A percentile compares a stretch with the other conserved stretches of the same genome.
These are phyloP conservation scores for Dryadomyces quercus-mongolicae DNA, from an alignment of 2,329 filamentous ascomycete species.

Conservation along the genomic window DNA sequence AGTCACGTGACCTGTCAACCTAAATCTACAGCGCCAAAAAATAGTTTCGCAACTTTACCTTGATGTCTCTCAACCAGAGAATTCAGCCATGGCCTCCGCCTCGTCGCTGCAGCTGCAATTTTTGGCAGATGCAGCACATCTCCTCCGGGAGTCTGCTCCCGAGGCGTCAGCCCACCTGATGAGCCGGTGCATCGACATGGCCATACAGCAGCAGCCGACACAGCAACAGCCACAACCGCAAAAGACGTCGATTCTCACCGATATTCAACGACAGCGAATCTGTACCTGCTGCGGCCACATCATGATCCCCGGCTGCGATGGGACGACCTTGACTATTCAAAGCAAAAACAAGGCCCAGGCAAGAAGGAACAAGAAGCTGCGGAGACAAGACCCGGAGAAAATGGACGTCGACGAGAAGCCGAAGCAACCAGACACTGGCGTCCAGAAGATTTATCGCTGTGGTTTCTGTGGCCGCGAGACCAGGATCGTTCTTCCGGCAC, in stretches of 20 bases:
- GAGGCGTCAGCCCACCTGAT: conserved; percentile 48
- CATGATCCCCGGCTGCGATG: conserved; percentile 38
- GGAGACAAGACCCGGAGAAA: neutral
- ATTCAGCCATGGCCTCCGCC: neutral
- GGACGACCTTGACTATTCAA: conserved; percentile 25
- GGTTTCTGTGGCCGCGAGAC: conserved; percentile 32
- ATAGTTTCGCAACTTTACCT: neutral
- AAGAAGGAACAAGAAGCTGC: conserved; percentile 15
- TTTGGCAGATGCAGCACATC: conserved; percentile 47
- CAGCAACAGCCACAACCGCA: neutral
- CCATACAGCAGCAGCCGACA: conserved; percentile 25
- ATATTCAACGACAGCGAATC: conserved; percentile 38
- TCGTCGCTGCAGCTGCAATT: conserved; percentile 24
- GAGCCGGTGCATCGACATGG: conserved; percentile 36
- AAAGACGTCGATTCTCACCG: conserved; percentile 23
- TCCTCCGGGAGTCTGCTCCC: conserved; percentile 39
- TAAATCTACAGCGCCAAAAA: neutral
- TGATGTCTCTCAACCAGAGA: neutral
- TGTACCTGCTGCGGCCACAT: conserved; percentile 52
- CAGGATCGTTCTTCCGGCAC: conserved; percentile 25
- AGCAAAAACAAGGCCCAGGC: conserved; percentile 12
- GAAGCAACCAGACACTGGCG: conserved; percentile 10
- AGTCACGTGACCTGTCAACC: neutral
- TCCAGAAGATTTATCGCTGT: conserved; percentile 31
- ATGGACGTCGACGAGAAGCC: neutral